Conservation (phyloP, 2,329 filamentous ascomycete genomes). For the Neonectria faginata region DNA sequence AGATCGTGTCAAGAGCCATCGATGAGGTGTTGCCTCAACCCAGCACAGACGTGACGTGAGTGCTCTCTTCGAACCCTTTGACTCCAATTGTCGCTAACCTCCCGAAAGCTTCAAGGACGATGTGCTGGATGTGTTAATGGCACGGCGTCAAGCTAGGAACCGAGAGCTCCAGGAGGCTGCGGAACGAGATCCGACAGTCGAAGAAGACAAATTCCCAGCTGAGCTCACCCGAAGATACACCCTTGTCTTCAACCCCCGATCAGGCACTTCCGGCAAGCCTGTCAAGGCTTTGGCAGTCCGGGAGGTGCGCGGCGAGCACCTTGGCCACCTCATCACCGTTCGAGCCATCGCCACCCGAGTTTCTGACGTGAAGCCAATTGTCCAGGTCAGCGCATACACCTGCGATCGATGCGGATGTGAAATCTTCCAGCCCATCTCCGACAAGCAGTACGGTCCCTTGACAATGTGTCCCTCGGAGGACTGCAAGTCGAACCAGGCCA, state of each 20-base stretch:
- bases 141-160: constrained; percentile 88
- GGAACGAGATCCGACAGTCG: constrained; percentile 73
- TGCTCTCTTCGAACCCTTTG: constrained; percentile 7
- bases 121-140: constrained; percentile 96
- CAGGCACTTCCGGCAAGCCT: constrained; percentile 74
- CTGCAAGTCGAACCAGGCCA: constrained; percentile 89
- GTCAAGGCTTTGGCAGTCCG: constrained; percentile 84
- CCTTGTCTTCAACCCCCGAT: constrained; percentile 92
- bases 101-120: constrained; percentile 88
- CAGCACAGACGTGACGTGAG: constrained; percentile 80
- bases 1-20: constrained; percentile 87
- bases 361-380: constrained; percentile 95
- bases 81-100: constrained; percentile 15
- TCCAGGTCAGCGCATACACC: constrained; percentile 98
- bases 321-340: constrained; percentile 93
- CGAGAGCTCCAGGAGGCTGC: constrained; percentile 77
- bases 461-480: constrained; percentile 89
- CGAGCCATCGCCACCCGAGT: constrained; percentile 95
- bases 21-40: constrained; percentile 87
- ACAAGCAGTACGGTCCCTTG: constrained; percentile 90
- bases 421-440: constrained; percentile 94
- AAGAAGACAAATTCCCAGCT: constrained; percentile 86
- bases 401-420: constrained; percentile 97
- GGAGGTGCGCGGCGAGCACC: constrained; percentile 90
- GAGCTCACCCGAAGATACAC: constrained; percentile 95